Evolutionary conservation across 148 eudicot genomes (phyloP).

Genomic region (Vaccinium darrowii): DNA sequence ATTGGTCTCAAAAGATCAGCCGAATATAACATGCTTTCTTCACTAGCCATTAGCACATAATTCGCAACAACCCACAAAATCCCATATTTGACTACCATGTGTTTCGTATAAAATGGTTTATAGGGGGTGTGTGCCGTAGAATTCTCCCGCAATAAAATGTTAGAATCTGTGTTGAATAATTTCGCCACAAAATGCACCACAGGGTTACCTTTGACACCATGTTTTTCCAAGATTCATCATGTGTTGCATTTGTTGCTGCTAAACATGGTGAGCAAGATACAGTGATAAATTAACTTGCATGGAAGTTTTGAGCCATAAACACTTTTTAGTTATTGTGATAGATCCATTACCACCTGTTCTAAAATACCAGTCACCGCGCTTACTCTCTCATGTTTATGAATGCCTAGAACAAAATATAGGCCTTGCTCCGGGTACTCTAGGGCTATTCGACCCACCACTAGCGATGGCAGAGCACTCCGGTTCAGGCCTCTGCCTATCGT

Average conservation of each 20-base stretch:
- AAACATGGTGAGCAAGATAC: not conserved
- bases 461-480: slow-evolving; percentile 61
- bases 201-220: not conserved
- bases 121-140: no score
- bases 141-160: not conserved
- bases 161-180: not conserved
- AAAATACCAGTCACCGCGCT: not conserved
- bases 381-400: slow-evolving; percentile 29
- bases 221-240: not conserved
- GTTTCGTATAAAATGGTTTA: no score
- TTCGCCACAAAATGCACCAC: not conserved
- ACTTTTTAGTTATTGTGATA: not conserved
- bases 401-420: slow-evolving; percentile 53
- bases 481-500: slow-evolving; percentile 56
- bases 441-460: slow-evolving; percentile 45
- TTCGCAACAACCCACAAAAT: no score
- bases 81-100: no score
- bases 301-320: slow-evolving; percentile 2
- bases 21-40: not conserved
- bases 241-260: not conserved
- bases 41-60: no score
- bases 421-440: slow-evolving; percentile 48
- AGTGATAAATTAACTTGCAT: not conserved
- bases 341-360: not conserved
- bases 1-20: not conserved